phyloP scores from a whole-genome alignment of 73 alveolate species.

The Paramecium octaurelia region DNA sequence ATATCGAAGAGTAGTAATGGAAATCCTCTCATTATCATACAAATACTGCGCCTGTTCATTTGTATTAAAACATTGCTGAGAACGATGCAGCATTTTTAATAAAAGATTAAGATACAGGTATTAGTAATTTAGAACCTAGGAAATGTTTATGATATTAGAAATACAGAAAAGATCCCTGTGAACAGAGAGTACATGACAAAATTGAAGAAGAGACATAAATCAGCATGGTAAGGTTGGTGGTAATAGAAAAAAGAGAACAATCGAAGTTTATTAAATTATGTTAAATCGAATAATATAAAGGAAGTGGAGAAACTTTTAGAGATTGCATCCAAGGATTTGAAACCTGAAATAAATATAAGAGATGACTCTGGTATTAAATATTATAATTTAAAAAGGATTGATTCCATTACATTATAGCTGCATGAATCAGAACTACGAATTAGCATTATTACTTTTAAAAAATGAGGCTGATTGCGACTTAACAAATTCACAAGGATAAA shows the following conservation, averaged over 20 bases:
- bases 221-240: constrained; percentile 65
- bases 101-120: constrained; percentile 12
- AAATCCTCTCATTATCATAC: background rate
- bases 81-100: background rate
- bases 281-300: constrained; percentile 2
- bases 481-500: background rate
- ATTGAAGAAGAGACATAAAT: constrained; percentile 37
- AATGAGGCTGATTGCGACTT: constrained; percentile 27
- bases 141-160: constrained; percentile 18
- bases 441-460: background rate
- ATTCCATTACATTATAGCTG: constrained; percentile 55
- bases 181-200: constrained; percentile 28
- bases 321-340: constrained; percentile 28
- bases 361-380: constrained; percentile 2
- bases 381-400: background rate
- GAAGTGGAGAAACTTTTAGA: constrained; percentile 30
- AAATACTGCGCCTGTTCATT: background rate
- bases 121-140: background rate
- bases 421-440: background rate
- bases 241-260: constrained; percentile 48
- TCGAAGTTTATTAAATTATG: background rate
- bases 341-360: constrained; percentile 48
- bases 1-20: background rate
- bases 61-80: background rate
- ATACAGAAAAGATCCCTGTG: background rate